Evolutionary conservation across 2,329 filamentous ascomycete species (phyloP).

Genomic region (Coniella vitis): DNA sequence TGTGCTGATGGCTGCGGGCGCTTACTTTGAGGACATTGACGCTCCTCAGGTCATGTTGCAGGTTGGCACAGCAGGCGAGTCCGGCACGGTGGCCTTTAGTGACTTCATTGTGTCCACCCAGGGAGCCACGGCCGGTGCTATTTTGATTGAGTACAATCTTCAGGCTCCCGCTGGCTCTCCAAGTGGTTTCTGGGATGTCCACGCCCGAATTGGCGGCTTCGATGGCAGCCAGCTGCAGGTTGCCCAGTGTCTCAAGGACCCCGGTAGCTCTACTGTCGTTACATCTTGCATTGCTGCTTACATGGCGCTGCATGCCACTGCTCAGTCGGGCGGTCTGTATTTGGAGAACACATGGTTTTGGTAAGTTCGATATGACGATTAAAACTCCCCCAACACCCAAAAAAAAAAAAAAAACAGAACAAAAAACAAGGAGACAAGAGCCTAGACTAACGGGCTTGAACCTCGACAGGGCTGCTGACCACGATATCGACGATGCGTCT

Average conservation of each 20-base stretch:
- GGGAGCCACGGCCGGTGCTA: conserved; percentile 59
- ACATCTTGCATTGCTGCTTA: conserved; percentile 29
- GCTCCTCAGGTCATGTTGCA: conserved; percentile 58
- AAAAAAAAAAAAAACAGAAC: no score
- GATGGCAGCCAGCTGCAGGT: conserved; percentile 61
- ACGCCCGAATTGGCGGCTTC: conserved; percentile 66
- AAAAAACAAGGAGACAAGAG: not conserved
- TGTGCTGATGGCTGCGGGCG: conserved; percentile 48
- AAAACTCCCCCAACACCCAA: no score
- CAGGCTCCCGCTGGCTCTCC: conserved; percentile 32
- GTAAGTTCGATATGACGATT: conserved; percentile 24
- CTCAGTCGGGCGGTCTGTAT: conserved; percentile 28
- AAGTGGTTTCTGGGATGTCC: conserved; percentile 64
- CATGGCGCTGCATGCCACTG: conserved; percentile 36
- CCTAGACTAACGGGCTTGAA: not conserved
- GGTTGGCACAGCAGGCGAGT: conserved; percentile 51
- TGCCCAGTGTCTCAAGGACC: conserved; percentile 55
- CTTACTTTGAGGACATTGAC: conserved; percentile 49
- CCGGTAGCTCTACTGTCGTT: conserved; percentile 24
- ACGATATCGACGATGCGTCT: conserved; percentile 29
- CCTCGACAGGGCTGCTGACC: conserved; percentile 23
- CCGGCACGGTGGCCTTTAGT: conserved; percentile 59
- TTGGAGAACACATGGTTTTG: conserved; percentile 44
- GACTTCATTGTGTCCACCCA: conserved; percentile 67
- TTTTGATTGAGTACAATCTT: conserved; percentile 68